A percentile compares a stretch with the other conserved stretches of the same genome.
These are phyloP conservation scores for Kazachstania africana DNA, from an alignment of 805 yeast species.

Conservation along the genomic window DNA sequence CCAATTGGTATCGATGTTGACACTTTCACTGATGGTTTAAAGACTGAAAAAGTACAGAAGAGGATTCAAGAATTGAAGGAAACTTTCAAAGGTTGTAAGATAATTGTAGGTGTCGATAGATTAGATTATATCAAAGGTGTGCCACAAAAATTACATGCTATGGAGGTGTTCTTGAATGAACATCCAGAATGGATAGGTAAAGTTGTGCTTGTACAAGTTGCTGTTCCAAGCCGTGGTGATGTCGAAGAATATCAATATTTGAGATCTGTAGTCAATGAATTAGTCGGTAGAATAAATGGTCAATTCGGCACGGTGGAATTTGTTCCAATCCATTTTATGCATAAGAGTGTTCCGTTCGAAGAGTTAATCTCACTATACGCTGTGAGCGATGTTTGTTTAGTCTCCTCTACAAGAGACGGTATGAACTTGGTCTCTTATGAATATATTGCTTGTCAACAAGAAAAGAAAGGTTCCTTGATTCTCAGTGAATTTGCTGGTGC, in stretches of 20 bases:
- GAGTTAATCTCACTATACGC: slow-evolving; percentile 84
- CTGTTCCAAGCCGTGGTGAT: slow-evolving; percentile 95
- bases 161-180: slow-evolving; percentile 80
- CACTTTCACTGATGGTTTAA: slow-evolving; percentile 71
- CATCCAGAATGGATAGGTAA: slow-evolving; percentile 99
- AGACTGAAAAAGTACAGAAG: slow-evolving; percentile 45
- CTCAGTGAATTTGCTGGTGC: slow-evolving; percentile 97
- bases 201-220: slow-evolving; percentile 89
- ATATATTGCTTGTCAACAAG: slow-evolving; percentile 89
- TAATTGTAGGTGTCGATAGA: slow-evolving; percentile 94
- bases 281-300: slow-evolving; percentile 95
- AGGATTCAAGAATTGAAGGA: slow-evolving; percentile 54
- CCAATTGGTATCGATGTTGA: slow-evolving; percentile 99
- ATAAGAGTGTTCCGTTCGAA: slow-evolving; percentile 79
- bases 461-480: slow-evolving; percentile 74
- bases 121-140: slow-evolving; percentile 96
- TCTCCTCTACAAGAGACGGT: slow-evolving; percentile 93
- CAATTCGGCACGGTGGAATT: slow-evolving; percentile 93
- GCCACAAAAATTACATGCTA: slow-evolving; percentile 93
- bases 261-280: slow-evolving; percentile 88
- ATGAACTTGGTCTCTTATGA: slow-evolving; percentile 96
- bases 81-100: slow-evolving; percentile 64
- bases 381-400: slow-evolving; percentile 81
- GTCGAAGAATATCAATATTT: slow-evolving; percentile 95
- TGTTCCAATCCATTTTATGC: slow-evolving; percentile 95